Conservation (phyloP, 2,329 filamentous ascomycete genomes). For the Talaromyces sp. region DNA sequence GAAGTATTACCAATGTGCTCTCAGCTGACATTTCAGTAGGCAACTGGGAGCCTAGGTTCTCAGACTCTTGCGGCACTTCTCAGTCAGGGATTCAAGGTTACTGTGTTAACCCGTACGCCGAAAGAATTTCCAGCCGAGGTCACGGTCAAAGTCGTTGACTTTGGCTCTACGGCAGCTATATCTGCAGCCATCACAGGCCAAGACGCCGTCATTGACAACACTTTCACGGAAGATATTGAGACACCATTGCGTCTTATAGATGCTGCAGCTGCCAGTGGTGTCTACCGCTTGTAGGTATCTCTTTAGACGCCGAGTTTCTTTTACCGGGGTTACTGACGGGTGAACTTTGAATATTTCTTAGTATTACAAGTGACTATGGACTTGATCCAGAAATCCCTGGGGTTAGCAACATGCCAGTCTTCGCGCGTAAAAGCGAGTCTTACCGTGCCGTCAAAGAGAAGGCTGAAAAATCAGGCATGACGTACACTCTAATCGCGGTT, state of each 20-base stretch:
- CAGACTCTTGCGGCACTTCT: conserved; percentile 15
- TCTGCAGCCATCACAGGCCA: conserved; percentile 14
- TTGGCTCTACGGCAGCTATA: conserved; percentile 11
- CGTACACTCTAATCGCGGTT: conserved; percentile 14
- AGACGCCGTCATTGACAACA: conserved; percentile 18
- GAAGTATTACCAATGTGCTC: background rate
- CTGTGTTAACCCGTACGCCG: conserved; percentile 16
- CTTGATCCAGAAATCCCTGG: conserved; percentile 19
- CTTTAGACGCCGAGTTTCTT: background rate
- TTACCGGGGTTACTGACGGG: background rate
- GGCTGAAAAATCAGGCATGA: conserved; percentile 15
- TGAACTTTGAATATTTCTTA: background rate
- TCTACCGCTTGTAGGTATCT: conserved; percentile 17
- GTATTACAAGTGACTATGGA: conserved; percentile 19
- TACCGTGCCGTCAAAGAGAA: conserved; percentile 18
- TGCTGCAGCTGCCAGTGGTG: conserved; percentile 12
- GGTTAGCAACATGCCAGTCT: conserved; percentile 18
- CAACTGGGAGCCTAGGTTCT: conserved; percentile 6
- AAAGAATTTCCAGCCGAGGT: conserved; percentile 14
- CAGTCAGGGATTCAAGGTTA: conserved; percentile 16
- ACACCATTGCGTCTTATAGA: conserved; percentile 16
- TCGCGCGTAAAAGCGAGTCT: conserved; percentile 17
- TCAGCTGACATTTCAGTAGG: background rate
- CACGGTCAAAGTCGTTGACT: conserved; percentile 17
- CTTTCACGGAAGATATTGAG: conserved; percentile 12